These are phyloP conservation scores for Amphicarpaea edgeworthii DNA, from an alignment of 306 rosid species.

Conservation along the genomic window DNA sequence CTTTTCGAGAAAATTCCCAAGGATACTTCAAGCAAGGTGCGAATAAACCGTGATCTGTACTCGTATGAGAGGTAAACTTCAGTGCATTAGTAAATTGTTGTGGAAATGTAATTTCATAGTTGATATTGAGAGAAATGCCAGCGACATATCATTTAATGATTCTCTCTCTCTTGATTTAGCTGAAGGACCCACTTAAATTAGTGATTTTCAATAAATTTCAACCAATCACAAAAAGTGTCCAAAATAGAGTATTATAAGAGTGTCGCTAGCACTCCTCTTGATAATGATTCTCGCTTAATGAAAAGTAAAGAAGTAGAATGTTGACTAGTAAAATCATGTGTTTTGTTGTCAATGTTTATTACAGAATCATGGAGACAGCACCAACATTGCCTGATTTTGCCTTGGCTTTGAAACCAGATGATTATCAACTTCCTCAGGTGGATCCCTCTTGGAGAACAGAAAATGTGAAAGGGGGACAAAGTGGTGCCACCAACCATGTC, in stretches of 20 bases:
- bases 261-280: too few species aligned
- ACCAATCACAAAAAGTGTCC: too few species aligned
- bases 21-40: conserved; percentile 96
- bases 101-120: conserved; percentile 3
- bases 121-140: too few species aligned
- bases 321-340: conserved; percentile 14
- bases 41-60: conserved; percentile 90
- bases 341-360: conserved; percentile 42
- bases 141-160: too few species aligned
- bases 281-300: conserved; percentile 28
- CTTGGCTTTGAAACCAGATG: conserved; percentile 95
- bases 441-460: conserved; percentile 83
- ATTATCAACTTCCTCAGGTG: conserved; percentile 87
- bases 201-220: too few species aligned
- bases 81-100: background rate
- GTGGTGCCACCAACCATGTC: conserved; percentile 55
- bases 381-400: conserved; percentile 97
- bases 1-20: conserved; percentile 93
- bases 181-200: too few species aligned
- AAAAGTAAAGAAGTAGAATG: conserved; percentile 8
- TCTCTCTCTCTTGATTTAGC: too few species aligned
- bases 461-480: conserved; percentile 61
- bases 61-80: conserved; percentile 72
- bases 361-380: conserved; percentile 96
- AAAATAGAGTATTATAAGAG: too few species aligned